Percentiles rank a stretch among this genome's conserved stretches.
Evolutionary conservation across 1,284 basidiomycete genomes (phyloP).

Genomic region (Rhizoctonia solani): DNA sequence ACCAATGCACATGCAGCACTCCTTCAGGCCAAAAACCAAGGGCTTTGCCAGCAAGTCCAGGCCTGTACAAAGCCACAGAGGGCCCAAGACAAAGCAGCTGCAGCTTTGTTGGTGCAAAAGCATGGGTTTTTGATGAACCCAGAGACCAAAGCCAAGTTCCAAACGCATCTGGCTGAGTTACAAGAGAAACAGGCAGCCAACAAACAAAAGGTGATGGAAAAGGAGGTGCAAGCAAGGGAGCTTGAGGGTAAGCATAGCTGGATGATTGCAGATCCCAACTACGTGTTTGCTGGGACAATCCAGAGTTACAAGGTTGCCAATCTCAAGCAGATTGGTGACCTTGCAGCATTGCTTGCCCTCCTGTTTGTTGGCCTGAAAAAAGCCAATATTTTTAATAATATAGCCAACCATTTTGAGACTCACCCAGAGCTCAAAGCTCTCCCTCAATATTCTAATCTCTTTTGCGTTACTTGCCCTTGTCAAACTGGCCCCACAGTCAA

Average conservation of each 20-base stretch:
- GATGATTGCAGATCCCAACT: neutral
- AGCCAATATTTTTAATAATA: neutral
- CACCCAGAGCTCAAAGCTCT: constrained; percentile 1
- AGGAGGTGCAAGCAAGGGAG: neutral
- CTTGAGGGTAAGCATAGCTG: neutral
- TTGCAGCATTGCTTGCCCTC: neutral
- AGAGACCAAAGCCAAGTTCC: neutral
- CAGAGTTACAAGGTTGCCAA: neutral
- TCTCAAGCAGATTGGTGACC: neutral
- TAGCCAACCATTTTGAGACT: neutral
- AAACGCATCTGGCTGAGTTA: neutral
- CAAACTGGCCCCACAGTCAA: no score
- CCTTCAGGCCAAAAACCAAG: neutral
- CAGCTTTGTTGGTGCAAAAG: constrained; percentile 1
- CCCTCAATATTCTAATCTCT: no score
- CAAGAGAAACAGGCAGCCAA: neutral
- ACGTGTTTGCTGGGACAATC: neutral
- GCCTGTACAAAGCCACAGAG: neutral
- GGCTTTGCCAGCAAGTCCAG: neutral
- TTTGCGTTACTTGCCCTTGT: no score
- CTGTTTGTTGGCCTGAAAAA: neutral
- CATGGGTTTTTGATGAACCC: constrained; percentile 13
- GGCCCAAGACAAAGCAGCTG: neutral
- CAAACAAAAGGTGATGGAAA: neutral
- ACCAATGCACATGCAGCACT: neutral